Percentiles rank a stretch among this genome's conserved stretches.
Evolutionary conservation across 2,329 filamentous ascomycete genomes (phyloP).

Genomic region (Daldinia sp.): DNA sequence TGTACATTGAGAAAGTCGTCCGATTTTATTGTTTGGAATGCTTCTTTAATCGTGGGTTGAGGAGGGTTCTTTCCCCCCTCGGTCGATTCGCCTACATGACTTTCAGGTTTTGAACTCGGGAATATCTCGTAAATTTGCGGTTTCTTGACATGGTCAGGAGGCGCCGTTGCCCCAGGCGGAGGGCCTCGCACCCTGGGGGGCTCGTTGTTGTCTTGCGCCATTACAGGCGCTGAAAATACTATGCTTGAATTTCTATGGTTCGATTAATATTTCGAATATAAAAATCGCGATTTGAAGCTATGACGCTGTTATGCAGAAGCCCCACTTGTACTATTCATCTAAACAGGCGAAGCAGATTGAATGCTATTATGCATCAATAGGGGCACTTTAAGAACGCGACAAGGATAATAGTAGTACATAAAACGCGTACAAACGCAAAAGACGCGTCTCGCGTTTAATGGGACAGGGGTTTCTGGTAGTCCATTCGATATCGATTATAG

Average conservation of each 20-base stretch:
- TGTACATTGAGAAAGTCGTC: constrained; percentile 77
- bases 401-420: neutral
- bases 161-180: constrained; percentile 48
- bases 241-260: constrained; percentile 14
- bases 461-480: constrained; percentile 21
- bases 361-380: constrained; percentile 15
- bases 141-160: constrained; percentile 48
- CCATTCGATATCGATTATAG: constrained; percentile 1
- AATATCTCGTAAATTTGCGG: constrained; percentile 53
- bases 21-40: constrained; percentile 70
- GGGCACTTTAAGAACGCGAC: constrained; percentile 30
- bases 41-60: constrained; percentile 64
- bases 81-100: constrained; percentile 12
- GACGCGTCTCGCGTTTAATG: constrained; percentile 28
- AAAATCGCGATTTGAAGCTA: constrained; percentile 27
- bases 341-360: neutral
- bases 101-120: constrained; percentile 39
- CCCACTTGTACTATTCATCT: neutral
- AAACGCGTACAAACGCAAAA: constrained; percentile 11
- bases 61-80: constrained; percentile 50
- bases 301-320: constrained; percentile 27
- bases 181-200: constrained; percentile 42
- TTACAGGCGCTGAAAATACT: constrained; percentile 33
- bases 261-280: constrained; percentile 11
- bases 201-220: constrained; percentile 46